These are phyloP conservation scores for Thecaphora frezii DNA, from an alignment of 1,284 basidiomycete species.

Conservation along the genomic window DNA sequence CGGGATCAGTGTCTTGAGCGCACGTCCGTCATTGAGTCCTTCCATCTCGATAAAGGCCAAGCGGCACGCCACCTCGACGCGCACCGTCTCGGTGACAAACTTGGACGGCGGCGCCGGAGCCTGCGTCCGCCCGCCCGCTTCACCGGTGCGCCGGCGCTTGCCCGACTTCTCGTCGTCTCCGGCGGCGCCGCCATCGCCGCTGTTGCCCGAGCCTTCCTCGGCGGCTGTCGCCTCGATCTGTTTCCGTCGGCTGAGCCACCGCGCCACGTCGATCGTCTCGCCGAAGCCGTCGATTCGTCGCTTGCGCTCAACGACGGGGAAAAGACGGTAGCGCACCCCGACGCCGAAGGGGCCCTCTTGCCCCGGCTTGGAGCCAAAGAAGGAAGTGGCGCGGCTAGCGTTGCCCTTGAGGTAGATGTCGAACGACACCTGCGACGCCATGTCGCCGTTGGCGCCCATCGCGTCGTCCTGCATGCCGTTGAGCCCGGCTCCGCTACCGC, in stretches of 20 bases:
- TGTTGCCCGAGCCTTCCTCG: slow-evolving; percentile 69
- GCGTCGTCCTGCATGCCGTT: slow-evolving; percentile 64
- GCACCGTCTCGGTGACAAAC: slow-evolving; percentile 74
- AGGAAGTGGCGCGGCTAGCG: slow-evolving; percentile 74
- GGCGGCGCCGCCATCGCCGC: slow-evolving; percentile 49
- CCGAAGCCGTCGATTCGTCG: slow-evolving; percentile 91
- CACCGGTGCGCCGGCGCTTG: slow-evolving; percentile 1
- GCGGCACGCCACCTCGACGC: slow-evolving; percentile 78
- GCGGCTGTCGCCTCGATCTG: slow-evolving; percentile 37
- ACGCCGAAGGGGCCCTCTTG: slow-evolving; percentile 62
- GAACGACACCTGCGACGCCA: slow-evolving; percentile 71
- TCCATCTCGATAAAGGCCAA: slow-evolving; percentile 92
- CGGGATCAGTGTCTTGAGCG: slow-evolving; percentile 92
- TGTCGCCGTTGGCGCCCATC: slow-evolving; percentile 60
- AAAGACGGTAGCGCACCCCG: slow-evolving; percentile 87
- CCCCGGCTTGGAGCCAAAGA: slow-evolving; percentile 67
- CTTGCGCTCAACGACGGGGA: slow-evolving; percentile 92
- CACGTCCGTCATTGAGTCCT: slow-evolving; percentile 91
- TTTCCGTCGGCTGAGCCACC: slow-evolving; percentile 63
- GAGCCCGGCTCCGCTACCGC: slow-evolving; percentile 64
- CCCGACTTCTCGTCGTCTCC: slow-evolving; percentile 3
- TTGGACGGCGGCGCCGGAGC: slow-evolving; percentile 87
- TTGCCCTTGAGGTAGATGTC: slow-evolving; percentile 97
- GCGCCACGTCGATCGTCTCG: slow-evolving; percentile 79
- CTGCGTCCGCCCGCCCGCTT: slow-evolving; percentile 40